A percentile compares a stretch with the other conserved stretches of the same genome.
Evolutionary conservation across 345 rosid species (phyloP).

Genomic region (Brassica carinata): DNA sequence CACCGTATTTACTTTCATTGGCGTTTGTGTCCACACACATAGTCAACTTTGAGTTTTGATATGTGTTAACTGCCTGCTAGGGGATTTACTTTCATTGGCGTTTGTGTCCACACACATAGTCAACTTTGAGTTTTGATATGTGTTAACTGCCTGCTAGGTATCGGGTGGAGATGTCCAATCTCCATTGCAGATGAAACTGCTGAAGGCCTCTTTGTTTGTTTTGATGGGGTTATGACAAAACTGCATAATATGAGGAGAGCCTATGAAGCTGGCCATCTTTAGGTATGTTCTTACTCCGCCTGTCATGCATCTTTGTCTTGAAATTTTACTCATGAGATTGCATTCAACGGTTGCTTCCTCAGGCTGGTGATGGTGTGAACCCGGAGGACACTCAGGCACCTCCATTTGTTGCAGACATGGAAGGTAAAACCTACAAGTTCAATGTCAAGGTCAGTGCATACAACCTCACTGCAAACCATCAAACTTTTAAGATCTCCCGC

Average conservation of each 20-base stretch:
- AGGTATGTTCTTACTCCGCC: not conserved
- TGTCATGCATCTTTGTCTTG: not conserved
- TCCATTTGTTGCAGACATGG: not conserved
- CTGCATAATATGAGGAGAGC: not conserved
- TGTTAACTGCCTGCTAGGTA: not conserved
- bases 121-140: not conserved
- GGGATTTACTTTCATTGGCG: too few species aligned
- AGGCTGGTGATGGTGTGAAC: not conserved
- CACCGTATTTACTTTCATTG: too few species aligned
- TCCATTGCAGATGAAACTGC: not conserved
- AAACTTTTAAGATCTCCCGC: not conserved
- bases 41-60: too few species aligned
- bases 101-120: too few species aligned
- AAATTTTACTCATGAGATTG: not conserved
- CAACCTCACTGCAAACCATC: not conserved
- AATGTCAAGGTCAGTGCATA: not conserved
- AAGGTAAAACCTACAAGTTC: not conserved
- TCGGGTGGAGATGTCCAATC: not conserved
- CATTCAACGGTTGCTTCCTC: not conserved
- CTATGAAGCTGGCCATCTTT: not conserved
- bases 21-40: too few species aligned
- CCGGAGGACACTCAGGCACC: not conserved
- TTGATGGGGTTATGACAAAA: not conserved
- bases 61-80: too few species aligned
- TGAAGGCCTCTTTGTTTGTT: not conserved